Conservation (phyloP, 192 early-diverging fungal genomes). For the Coemansia umbellata region DNA sequence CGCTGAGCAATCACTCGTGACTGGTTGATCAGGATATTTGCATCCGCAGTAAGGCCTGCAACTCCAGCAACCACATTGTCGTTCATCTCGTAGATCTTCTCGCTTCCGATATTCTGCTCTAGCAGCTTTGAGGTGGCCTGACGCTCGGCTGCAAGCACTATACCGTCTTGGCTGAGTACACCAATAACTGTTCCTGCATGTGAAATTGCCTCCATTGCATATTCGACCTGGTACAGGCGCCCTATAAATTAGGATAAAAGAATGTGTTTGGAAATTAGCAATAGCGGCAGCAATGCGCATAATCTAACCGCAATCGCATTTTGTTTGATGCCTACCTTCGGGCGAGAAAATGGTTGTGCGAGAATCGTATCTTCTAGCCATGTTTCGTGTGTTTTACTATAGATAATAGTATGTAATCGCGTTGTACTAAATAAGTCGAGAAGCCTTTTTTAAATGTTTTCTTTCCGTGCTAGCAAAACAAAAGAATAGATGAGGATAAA, state of each 20-base stretch:
- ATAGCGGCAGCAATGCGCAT: too few relatives aligned
- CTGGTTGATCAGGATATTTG: conserved; percentile 93
- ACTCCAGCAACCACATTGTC: conserved; percentile 93
- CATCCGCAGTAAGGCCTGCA: conserved; percentile 94
- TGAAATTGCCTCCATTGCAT: conserved; percentile 99
- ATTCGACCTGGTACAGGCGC: conserved; percentile 98
- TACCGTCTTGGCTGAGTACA: conserved; percentile 85
- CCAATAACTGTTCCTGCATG: conserved; percentile 95
- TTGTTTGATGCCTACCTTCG: conserved; percentile 79
- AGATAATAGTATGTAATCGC: too few relatives aligned
- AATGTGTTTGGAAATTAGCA: neutral
- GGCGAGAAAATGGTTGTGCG: conserved; percentile 99
- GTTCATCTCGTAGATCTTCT: conserved; percentile 96
- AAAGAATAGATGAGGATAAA: too few relatives aligned
- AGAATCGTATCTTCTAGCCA: conserved; percentile 97
- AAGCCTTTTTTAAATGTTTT: too few relatives aligned
- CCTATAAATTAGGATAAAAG: conserved; percentile 62
- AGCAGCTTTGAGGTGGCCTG: conserved; percentile 91
- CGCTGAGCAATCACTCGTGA: conserved; percentile 81
- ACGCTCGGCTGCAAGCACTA: conserved; percentile 96
- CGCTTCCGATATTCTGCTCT: conserved; percentile 76
- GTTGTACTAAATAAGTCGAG: too few relatives aligned
- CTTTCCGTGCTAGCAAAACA: too few relatives aligned
- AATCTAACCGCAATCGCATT: neutral
- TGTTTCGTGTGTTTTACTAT: conserved; percentile 32